phyloP scores from a whole-genome alignment of 1,284 basidiomycete genomes.

The Puccinia coronata region DNA sequence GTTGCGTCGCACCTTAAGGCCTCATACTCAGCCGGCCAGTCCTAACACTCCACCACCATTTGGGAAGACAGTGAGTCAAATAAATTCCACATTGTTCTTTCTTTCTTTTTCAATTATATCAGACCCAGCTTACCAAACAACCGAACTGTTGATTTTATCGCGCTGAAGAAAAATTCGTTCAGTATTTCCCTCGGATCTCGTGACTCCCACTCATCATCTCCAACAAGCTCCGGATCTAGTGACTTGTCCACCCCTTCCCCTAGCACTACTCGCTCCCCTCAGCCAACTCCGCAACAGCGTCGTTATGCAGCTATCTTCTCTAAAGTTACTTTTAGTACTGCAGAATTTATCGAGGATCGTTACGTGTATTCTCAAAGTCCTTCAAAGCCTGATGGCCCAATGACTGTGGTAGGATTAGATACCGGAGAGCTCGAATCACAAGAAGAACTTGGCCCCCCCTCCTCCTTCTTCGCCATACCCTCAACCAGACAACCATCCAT shows the following conservation, averaged over 20 bases:
- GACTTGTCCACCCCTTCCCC: constrained; percentile 5
- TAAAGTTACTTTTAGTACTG: constrained; percentile 11
- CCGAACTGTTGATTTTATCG: not conserved
- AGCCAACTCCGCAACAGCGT: constrained; percentile 9
- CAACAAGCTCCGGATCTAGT: constrained; percentile 16
- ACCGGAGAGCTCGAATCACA: not conserved
- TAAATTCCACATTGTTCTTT: not conserved
- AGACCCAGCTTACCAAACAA: too few species aligned
- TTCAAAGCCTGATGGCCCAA: not conserved
- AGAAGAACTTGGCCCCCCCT: not conserved
- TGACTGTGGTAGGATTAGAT: not conserved
- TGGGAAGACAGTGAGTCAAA: not conserved
- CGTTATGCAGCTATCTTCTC: constrained; percentile 21
- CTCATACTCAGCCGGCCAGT: not conserved
- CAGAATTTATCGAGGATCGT: constrained; percentile 23
- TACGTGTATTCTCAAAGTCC: constrained; percentile 27
- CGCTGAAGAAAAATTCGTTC: not conserved
- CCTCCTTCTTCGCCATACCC: constrained; percentile 13
- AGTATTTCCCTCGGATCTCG: not conserved
- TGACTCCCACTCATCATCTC: constrained; percentile 11
- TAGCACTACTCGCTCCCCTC: not conserved
- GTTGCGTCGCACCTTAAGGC: not conserved
- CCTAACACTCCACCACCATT: not conserved
- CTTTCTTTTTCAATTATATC: too few species aligned
- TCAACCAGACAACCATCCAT: constrained; percentile 1